Percentiles rank a stretch among this genome's conserved stretches.
Conservation (phyloP, 2,329 filamentous ascomycete species). For the Talaromyces pinophilus region DNA sequence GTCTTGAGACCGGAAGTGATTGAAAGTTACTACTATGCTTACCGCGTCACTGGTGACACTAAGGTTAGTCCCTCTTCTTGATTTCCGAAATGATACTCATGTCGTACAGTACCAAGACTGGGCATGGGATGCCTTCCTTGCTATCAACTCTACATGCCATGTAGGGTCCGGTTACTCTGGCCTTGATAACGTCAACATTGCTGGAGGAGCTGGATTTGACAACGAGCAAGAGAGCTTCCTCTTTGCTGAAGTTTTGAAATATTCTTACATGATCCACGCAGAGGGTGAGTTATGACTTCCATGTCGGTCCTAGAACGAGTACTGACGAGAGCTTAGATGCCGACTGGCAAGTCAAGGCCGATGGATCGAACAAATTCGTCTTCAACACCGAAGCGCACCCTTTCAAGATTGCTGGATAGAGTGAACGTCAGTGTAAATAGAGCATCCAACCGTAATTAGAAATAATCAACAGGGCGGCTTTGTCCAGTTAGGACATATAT, state of each 20-base stretch:
- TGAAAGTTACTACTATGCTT: conserved; percentile 85
- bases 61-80: conserved; percentile 42
- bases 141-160: conserved; percentile 65
- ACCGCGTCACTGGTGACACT: conserved; percentile 70
- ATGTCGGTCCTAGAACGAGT: neutral
- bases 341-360: conserved; percentile 58
- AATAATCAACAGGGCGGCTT: neutral
- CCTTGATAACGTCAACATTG: conserved; percentile 65
- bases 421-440: neutral
- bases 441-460: neutral
- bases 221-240: conserved; percentile 86
- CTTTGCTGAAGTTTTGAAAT: conserved; percentile 87
- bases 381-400: conserved; percentile 69
- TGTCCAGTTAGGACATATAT: no score
- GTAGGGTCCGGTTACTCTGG: conserved; percentile 68
- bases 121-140: conserved; percentile 76
- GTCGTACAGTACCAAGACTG: conserved; percentile 68
- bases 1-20: conserved; percentile 77
- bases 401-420: conserved; percentile 36
- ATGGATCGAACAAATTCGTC: conserved; percentile 56
- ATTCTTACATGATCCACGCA: conserved; percentile 71
- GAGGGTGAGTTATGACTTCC: conserved; percentile 30
- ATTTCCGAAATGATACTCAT: neutral
- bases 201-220: conserved; percentile 60
- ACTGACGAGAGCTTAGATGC: conserved; percentile 50